These are phyloP conservation scores for Russula virescens DNA, from an alignment of 768 basidiomycete genomes.

Conservation along the genomic window DNA sequence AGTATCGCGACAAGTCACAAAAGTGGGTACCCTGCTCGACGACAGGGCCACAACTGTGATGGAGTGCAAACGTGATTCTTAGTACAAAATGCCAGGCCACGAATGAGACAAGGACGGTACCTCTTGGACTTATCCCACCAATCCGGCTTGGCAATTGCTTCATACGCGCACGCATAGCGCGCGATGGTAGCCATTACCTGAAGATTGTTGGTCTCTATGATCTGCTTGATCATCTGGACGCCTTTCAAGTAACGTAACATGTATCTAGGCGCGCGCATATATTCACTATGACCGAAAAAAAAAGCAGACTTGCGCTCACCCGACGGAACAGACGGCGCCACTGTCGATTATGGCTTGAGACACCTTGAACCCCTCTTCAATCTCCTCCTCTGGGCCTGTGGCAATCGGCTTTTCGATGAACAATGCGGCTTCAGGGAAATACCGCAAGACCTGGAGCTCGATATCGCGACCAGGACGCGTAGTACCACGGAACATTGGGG, in stretches of 20 bases:
- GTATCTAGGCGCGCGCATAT: constrained; percentile 45
- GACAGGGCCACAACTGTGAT: constrained; percentile 64
- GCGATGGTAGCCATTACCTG: constrained; percentile 96
- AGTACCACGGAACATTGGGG: constrained; percentile 90
- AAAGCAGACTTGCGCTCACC: constrained; percentile 42
- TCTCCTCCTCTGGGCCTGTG: constrained; percentile 65
- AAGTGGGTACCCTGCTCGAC: constrained; percentile 96
- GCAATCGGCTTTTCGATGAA: constrained; percentile 93
- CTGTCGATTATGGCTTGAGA: constrained; percentile 64
- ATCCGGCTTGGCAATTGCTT: constrained; percentile 70
- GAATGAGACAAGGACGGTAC: constrained; percentile 30
- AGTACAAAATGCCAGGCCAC: neutral
- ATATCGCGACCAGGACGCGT: constrained; percentile 71
- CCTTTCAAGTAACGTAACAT: constrained; percentile 93
- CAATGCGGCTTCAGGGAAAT: constrained; percentile 83
- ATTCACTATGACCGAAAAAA: neutral
- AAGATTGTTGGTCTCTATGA: constrained; percentile 89
- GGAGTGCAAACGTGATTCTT: constrained; percentile 12
- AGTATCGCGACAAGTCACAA: constrained; percentile 94
- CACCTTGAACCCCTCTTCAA: constrained; percentile 63
- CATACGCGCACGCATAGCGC: constrained; percentile 87
- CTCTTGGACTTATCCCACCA: constrained; percentile 95
- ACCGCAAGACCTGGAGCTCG: constrained; percentile 79
- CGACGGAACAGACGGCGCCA: constrained; percentile 80
- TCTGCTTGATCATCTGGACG: constrained; percentile 94